phyloP scores from a whole-genome alignment of 2,329 filamentous ascomycete genomes.

The Ophiosphaerella korrae region DNA sequence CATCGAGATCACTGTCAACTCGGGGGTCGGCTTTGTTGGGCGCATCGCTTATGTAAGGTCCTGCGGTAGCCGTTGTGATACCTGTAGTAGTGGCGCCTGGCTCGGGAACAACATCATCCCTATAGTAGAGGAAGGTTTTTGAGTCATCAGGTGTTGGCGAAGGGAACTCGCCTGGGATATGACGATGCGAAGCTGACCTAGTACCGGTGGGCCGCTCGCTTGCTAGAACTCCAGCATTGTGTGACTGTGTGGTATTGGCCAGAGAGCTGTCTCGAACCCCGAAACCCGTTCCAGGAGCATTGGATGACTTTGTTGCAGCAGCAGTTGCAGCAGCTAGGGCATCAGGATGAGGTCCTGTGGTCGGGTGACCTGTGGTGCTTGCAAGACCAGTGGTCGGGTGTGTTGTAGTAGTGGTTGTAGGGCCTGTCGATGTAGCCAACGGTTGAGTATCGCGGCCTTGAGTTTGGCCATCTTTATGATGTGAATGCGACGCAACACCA shows the following conservation, averaged over 20 bases:
- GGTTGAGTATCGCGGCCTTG: slow-evolving; percentile 3
- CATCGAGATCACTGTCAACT: background rate
- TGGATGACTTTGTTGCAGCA: slow-evolving; percentile 12
- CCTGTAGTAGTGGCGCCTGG: background rate
- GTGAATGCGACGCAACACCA: slow-evolving; percentile 23
- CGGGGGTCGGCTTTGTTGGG: background rate
- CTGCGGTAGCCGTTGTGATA: background rate
- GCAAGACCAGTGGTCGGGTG: background rate
- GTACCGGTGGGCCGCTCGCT: slow-evolving; percentile 23
- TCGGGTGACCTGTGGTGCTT: slow-evolving; percentile 1
- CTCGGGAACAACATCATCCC: slow-evolving; percentile 11
- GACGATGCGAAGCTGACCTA: slow-evolving; percentile 41
- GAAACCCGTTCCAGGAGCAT: slow-evolving; percentile 11
- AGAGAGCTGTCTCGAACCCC: slow-evolving; percentile 22
- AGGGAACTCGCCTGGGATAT: slow-evolving; percentile 43
- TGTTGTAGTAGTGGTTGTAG: slow-evolving; percentile 1
- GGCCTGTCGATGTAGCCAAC: background rate
- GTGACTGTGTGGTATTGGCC: slow-evolving; percentile 10
- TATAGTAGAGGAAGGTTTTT: slow-evolving; percentile 28
- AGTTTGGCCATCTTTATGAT: slow-evolving; percentile 6
- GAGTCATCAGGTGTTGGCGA: slow-evolving; percentile 38
- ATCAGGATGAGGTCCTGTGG: slow-evolving; percentile 19
- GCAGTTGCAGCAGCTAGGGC: slow-evolving; percentile 22
- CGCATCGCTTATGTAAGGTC: background rate
- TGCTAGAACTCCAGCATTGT: background rate